Base-by-base conservation (phyloP, 164 flowering plant genomes). In the Aristolochia contorta region DNA sequence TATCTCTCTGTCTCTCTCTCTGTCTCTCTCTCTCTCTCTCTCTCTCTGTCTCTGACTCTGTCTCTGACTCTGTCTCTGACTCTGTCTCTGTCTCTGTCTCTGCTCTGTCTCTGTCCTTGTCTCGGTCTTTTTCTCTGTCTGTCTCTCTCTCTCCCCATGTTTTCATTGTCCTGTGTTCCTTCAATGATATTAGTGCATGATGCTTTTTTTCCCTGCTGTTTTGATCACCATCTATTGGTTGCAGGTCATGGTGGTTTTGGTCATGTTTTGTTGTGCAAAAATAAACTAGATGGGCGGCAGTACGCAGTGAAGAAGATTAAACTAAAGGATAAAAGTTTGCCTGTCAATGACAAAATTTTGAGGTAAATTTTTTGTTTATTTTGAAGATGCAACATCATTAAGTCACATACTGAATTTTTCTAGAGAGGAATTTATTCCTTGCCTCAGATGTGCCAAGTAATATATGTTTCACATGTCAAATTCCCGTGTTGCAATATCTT, bases 191-290 rank as follows among this genome's bases (percentile, higher is more conserved):
- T 49, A 49, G 43, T 37, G 7, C 43, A 3, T 63, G n/a, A 24
- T 5, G 52, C 57, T 37, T 16, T 22, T 50, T 19, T 50, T 50
- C 2, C 16, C 16, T 12, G 14, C 4, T 16, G 54, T 22, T n/a
- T 18, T 22, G n/a, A 60, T 23, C 20, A 13, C 14, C 55, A 20
- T 54, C 37, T 53, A 30, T 54, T 63, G 66, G 27, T 67, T 32
- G 61, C 76, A 93, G 99, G 99, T 56, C 99, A 84, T 77, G 99
- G 99, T 63, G 97, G 96, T 56, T 93, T 90, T 72, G 99, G 99
- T 68, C 87, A 84, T 77, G 99, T 93, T 64, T 82, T 85, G 30
- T 56, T 93, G 50, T 93, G 99, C 84, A 85, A 82, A 79, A 93
- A 93, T 76, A 93, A 93, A 74, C 65, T 90, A 52, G 99, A 93